These are phyloP conservation scores for Debaryomyces prosopidis DNA, from an alignment of 805 yeast genomes.

Conservation along the genomic window DNA sequence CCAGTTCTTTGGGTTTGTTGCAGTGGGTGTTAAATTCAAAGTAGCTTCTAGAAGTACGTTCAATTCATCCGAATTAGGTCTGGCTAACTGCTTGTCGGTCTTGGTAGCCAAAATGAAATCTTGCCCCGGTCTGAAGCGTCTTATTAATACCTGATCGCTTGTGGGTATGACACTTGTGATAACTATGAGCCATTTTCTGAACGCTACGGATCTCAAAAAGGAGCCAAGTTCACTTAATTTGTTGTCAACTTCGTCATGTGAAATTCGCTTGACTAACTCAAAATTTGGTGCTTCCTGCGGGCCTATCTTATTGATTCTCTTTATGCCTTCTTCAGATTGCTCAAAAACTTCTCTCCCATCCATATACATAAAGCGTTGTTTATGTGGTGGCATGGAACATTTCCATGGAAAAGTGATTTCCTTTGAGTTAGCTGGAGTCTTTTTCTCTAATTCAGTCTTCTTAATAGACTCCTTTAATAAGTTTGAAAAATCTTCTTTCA, in stretches of 20 bases:
- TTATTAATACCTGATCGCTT: conserved; percentile 66
- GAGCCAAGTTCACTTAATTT: conserved; percentile 54
- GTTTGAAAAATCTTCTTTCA: conserved; percentile 55
- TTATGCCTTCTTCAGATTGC: conserved; percentile 34
- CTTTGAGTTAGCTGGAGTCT: conserved; percentile 54
- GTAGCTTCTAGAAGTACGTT: conserved; percentile 72
- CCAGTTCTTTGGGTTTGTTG: conserved; percentile 64
- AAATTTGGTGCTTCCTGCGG: conserved; percentile 62
- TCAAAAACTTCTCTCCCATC: conserved; percentile 55
- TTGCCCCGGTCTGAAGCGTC: conserved; percentile 93
- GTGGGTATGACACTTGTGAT: conserved; percentile 64
- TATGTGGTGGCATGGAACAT: conserved; percentile 90
- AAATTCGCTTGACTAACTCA: conserved; percentile 20
- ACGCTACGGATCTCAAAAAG: conserved; percentile 60
- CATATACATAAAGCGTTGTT: conserved; percentile 80
- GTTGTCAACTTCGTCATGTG: conserved; percentile 25
- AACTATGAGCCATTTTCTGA: conserved; percentile 65
- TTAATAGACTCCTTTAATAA: conserved; percentile 50
- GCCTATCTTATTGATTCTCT: conserved; percentile 29
- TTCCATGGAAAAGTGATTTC: conserved; percentile 80
- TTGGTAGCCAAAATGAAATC: conserved; percentile 91
- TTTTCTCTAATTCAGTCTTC: conserved; percentile 58
- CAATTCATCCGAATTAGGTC: conserved; percentile 35
- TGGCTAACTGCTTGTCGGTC: conserved; percentile 38
- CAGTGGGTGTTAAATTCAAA: conserved; percentile 72